Evolutionary conservation across 306 rosid species (phyloP), one percentile per base, ranked within the genome.

Genomic region (Inga leiocalycina): DNA sequence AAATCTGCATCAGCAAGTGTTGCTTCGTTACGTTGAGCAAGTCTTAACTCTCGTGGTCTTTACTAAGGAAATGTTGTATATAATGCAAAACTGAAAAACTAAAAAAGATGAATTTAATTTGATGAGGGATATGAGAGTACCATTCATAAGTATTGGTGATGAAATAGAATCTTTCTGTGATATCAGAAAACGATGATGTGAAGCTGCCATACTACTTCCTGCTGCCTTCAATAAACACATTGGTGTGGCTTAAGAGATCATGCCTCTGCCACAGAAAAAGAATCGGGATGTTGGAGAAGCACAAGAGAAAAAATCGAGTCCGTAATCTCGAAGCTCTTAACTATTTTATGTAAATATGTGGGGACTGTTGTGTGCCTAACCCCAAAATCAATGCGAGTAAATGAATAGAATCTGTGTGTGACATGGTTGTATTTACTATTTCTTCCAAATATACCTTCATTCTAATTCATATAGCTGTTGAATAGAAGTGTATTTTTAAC

Each of bases 291-390:
- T 59, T n/a, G 14, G 34, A n/a, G 14, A 2, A 6, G 59, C 3
- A 59, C 11, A 12, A 22, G 16, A 15, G 37, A 4, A 27, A 62
- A 62, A 8, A 62, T 4, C 13, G 2, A 17, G 61, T 6, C n/a
- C 10, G 34, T 3, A 35, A 24, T 27, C 35, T 9, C 68, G 62
- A 56, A 74, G 56, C 76, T 79, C 69, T 81, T 45, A 70, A 86
- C 84, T 89, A 84, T 70, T 81, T 51, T 65, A 76, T 86, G 88
- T 74, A 88, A 75, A 77, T 76, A 85, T 34, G 14, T 56, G 39
- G 74, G 78, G 57, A 66, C 70, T 67, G 66, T 57, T 52, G 62
- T 76, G 45, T 81, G 84, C 71, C 64, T 72, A 34, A 56, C 35
- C 57, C 22, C 67, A 30, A 57, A 67, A 76, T 80, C 78, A 46